A percentile compares a stretch with the other conserved stretches of the same genome.
These are phyloP conservation scores for Lactarius deliciosus DNA, from an alignment of 768 basidiomycete species.

Conservation along the genomic window DNA sequence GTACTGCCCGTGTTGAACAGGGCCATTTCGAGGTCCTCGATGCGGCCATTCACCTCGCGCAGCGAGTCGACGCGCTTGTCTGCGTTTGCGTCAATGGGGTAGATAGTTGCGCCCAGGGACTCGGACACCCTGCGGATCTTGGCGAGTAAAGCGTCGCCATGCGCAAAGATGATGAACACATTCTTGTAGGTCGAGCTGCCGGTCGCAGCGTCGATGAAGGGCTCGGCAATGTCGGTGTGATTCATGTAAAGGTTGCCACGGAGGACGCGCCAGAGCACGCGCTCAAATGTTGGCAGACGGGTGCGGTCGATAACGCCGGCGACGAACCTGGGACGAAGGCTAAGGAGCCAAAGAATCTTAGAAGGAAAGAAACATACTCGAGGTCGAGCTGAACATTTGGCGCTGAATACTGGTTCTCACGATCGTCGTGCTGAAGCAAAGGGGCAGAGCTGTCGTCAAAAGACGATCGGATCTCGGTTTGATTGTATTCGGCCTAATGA, in stretches of 20 bases:
- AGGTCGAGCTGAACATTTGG: constrained; percentile 73
- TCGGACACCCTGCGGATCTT: constrained; percentile 99
- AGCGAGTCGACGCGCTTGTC: constrained; percentile 91
- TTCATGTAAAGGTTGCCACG: constrained; percentile 99
- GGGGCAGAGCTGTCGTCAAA: constrained; percentile 92
- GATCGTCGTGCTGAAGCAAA: constrained; percentile 88
- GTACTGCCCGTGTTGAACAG: constrained; percentile 87
- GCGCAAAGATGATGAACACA: constrained; percentile 99
- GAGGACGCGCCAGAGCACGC: constrained; percentile 96
- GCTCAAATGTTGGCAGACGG: constrained; percentile 90
- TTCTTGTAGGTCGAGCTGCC: constrained; percentile 90
- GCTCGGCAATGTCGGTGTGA: constrained; percentile 90
- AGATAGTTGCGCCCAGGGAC: constrained; percentile 97
- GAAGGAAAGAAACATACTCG: constrained; percentile 54
- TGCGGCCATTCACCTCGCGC: constrained; percentile 79
- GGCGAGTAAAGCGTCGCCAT: constrained; percentile 85
- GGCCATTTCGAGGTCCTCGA: constrained; percentile 89
- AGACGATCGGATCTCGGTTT: constrained; percentile 78
- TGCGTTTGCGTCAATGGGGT: constrained; percentile 92
- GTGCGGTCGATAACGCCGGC: constrained; percentile 94
- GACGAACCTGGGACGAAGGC: constrained; percentile 64
- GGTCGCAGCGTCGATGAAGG: constrained; percentile 85
- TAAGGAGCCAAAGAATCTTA: constrained; percentile 5
- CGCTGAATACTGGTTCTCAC: constrained; percentile 56
- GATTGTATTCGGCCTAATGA: constrained; percentile 72